phyloP scores from a whole-genome alignment of 495 filamentous ascomycete genomes.

The Paragyromitra xinjiangensis region DNA sequence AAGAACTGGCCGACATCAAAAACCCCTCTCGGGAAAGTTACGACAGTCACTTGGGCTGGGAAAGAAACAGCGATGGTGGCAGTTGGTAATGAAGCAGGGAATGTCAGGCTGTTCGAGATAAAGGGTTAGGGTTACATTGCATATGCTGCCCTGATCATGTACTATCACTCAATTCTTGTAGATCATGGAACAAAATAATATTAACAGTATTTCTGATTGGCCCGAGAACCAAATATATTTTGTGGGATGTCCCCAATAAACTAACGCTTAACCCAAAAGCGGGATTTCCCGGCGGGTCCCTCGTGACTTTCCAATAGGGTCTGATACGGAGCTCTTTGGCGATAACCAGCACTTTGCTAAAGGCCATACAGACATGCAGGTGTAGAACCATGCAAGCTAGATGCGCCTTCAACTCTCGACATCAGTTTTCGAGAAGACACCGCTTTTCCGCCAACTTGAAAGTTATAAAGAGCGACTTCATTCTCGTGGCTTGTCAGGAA shows the following conservation, averaged over 20 bases:
- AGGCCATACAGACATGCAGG: background rate
- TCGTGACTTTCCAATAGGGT: background rate
- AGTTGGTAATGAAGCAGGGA: conserved; percentile 85
- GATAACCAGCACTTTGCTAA: background rate
- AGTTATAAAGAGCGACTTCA: background rate
- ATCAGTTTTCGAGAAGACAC: background rate
- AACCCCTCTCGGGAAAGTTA: conserved; percentile 88
- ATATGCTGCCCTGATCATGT: conserved; percentile 2
- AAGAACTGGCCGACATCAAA: conserved; percentile 93
- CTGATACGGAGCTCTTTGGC: background rate
- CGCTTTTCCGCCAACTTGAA: background rate
- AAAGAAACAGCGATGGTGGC: conserved; percentile 74
- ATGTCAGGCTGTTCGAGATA: conserved; percentile 88
- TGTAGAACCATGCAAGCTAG: too few relatives aligned
- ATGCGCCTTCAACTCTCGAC: background rate
- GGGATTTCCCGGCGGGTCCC: background rate
- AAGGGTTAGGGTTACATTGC: conserved; percentile 58
- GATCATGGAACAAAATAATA: conserved; percentile 9
- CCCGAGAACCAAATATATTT: background rate
- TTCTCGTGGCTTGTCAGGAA: background rate
- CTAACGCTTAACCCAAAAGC: background rate
- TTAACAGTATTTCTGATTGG: background rate
- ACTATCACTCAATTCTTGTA: conserved; percentile 12
- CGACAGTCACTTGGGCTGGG: conserved; percentile 78
- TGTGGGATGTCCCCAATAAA: background rate